These are phyloP conservation scores for Fusarium guadeloupense DNA, from an alignment of 2,329 filamentous ascomycete species.

Conservation along the genomic window DNA sequence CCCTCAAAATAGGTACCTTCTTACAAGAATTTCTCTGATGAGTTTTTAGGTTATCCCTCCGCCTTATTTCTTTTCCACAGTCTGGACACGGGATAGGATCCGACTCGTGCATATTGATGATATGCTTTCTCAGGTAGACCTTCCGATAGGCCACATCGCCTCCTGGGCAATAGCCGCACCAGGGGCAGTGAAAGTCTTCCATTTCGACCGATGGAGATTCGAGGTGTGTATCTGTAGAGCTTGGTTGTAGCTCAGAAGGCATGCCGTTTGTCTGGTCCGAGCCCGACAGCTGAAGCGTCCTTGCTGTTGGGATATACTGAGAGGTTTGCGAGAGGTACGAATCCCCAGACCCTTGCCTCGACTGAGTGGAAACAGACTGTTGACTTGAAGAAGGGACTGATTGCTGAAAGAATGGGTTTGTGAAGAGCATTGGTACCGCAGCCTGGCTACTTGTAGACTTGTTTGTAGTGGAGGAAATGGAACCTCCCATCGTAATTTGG, in stretches of 20 bases:
- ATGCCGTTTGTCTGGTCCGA: neutral
- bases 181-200: neutral
- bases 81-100: neutral
- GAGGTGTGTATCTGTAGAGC: too few species aligned
- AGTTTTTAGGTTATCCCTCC: neutral
- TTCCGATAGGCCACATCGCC: neutral
- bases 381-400: neutral
- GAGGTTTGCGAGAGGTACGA: neutral
- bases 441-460: neutral
- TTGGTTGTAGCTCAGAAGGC: neutral
- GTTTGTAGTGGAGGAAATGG: neutral
- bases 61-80: neutral
- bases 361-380: neutral
- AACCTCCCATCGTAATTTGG: neutral
- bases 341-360: neutral
- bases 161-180: neutral
- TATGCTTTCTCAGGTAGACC: neutral
- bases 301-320: neutral
- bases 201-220: neutral
- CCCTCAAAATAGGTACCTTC: neutral
- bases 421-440: neutral
- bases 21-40: neutral
- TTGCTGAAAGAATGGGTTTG: neutral
- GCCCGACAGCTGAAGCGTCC: neutral
- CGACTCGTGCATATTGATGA: neutral